Conservation (phyloP, 805 yeast species). For the Wickerhamiella dianesei region DNA sequence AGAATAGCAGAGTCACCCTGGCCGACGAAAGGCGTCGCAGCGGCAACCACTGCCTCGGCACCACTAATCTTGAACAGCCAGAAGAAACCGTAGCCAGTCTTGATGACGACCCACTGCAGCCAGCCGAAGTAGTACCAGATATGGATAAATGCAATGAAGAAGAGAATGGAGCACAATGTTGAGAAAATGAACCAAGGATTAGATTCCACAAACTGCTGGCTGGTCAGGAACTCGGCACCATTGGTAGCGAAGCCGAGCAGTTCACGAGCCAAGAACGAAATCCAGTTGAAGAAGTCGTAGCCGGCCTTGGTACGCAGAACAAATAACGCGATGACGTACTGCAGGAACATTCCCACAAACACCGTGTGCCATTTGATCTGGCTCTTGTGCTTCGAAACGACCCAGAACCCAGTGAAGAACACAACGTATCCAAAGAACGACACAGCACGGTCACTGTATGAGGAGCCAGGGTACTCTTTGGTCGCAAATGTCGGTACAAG, state of each 20-base stretch:
- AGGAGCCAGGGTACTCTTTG: conserved; percentile 34
- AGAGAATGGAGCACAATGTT: conserved; percentile 48
- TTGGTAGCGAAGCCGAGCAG: conserved; percentile 43
- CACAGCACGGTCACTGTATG: conserved; percentile 39
- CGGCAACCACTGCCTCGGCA: conserved; percentile 52
- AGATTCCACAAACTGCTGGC: conserved; percentile 27
- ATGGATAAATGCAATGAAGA: conserved; percentile 51
- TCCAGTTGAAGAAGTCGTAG: conserved; percentile 47
- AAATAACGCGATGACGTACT: conserved; percentile 44
- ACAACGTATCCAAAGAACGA: conserved; percentile 44
- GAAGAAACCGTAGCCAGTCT: conserved; percentile 44
- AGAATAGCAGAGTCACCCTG: conserved; percentile 53
- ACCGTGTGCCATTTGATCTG: conserved; percentile 46
- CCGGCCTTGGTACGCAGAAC: conserved; percentile 48
- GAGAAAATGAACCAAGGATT: conserved; percentile 40
- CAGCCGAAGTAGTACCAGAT: conserved; percentile 46
- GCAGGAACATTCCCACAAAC: conserved; percentile 45
- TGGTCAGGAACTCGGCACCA: conserved; percentile 49
- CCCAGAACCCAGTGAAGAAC: conserved; percentile 32
- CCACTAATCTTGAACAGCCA: conserved; percentile 48
- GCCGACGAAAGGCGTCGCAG: conserved; percentile 55
- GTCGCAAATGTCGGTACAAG: conserved; percentile 42
- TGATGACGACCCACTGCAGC: conserved; percentile 46
- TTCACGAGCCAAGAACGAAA: conserved; percentile 42
- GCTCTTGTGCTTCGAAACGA: conserved; percentile 34